phyloP scores from a whole-genome alignment of 1,139 yeast genomes.

The Sugiyamaella xylanicola region DNA sequence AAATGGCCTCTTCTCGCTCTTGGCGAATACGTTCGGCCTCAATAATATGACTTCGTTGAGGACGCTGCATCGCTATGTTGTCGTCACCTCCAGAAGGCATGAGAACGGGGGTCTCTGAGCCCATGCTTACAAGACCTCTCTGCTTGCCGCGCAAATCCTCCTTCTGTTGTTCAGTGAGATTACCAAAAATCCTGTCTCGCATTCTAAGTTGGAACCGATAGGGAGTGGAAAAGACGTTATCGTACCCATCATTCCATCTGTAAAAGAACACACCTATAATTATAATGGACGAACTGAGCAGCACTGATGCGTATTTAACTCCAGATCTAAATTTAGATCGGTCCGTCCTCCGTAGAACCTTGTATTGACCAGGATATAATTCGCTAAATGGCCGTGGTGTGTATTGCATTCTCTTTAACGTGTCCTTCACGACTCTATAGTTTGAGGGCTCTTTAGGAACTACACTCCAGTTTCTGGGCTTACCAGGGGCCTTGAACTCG shows the following conservation, averaged over 20 bases:
- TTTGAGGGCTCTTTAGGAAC: slow-evolving; percentile 70
- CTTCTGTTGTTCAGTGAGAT: slow-evolving; percentile 58
- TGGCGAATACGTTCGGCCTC: slow-evolving; percentile 75
- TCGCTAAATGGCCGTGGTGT: slow-evolving; percentile 79
- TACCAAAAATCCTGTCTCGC: slow-evolving; percentile 56
- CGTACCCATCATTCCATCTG: slow-evolving; percentile 84
- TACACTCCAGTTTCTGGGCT: slow-evolving; percentile 52
- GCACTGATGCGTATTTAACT: slow-evolving; percentile 35
- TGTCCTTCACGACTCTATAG: slow-evolving; percentile 68
- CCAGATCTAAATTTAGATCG: slow-evolving; percentile 56
- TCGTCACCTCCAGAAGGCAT: slow-evolving; percentile 26
- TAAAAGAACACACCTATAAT: slow-evolving; percentile 61
- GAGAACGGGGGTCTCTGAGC: slow-evolving; percentile 21
- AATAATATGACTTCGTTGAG: slow-evolving; percentile 69
- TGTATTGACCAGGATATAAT: slow-evolving; percentile 76
- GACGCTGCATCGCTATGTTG: slow-evolving; percentile 62
- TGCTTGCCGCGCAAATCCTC: slow-evolving; percentile 58
- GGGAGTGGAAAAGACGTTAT: slow-evolving; percentile 70
- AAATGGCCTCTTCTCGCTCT: slow-evolving; percentile 65
- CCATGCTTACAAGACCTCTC: slow-evolving; percentile 35
- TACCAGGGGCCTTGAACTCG: slow-evolving; percentile 52
- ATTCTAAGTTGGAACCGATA: slow-evolving; percentile 61
- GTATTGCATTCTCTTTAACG: slow-evolving; percentile 71
- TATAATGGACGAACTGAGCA: slow-evolving; percentile 42
- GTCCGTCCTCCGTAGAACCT: slow-evolving; percentile 64